Base-by-base conservation (phyloP, 78 protist genomes). In the Pigoraptor vietnamica region DNA sequence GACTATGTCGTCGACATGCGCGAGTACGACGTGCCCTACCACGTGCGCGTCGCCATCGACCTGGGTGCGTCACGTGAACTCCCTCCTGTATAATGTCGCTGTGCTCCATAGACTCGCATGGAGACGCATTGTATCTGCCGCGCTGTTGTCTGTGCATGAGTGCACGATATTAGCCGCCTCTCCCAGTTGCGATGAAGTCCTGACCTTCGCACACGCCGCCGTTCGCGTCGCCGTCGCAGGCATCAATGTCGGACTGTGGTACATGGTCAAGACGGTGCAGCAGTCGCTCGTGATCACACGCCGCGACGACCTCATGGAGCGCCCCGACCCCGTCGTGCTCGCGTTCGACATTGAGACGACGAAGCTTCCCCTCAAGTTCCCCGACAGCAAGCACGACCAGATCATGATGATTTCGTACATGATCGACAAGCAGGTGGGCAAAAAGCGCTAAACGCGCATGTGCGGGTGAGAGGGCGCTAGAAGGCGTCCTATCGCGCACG, bases 301-400 rank as follows among this genome's bases (percentile, higher is more conserved):
- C 23, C 81, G 90, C 24, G 87, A 23, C 0, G 97, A 95, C 48
- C 25, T 48, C 24, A 24, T 84, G 40, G 94, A 79, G 6, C 96
- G 98, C 2, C 97, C 99, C 9, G 98, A 97, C 35, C 96, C 97
- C 19, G 14, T 86, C 1, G 95, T 99, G 0, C 87, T 98, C 24
- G 99, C 99, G 0, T 99, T 95, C n/a, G 99, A 99, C 94, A 99
- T 99, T 39, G 99, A 99, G 81, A 94, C 98, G 0, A 97, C 99
- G 21, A 98, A 99, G 90, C 87, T 39, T 48, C 99, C 99, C 23
- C 95, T 98, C 84, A 98, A 95, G 91, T 99, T 99, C 37, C 99
- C 99, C 2, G 97, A 98, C 35, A 88, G 97, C 0, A 21, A 91
- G n/a, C 39, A 21, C 1, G 98, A 95, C 84, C 86, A 48, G 90